A percentile compares a stretch with the other conserved stretches of the same genome.
These are phyloP conservation scores for Tylopilus felleus DNA, from an alignment of 768 basidiomycete genomes.

Conservation along the genomic window DNA sequence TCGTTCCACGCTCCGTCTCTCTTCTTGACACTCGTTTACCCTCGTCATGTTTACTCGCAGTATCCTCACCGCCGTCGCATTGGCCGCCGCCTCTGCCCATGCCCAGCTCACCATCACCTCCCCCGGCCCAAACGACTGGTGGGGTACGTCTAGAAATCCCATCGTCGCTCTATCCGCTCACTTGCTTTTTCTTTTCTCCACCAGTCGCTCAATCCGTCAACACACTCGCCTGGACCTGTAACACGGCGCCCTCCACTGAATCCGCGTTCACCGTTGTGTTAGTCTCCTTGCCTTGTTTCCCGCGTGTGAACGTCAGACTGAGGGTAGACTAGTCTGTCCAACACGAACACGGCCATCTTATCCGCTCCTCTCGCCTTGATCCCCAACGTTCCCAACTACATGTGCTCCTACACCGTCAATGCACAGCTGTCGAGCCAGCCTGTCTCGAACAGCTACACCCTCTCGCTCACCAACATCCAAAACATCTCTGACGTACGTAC, in stretches of 20 bases:
- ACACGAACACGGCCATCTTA: slow-evolving; percentile 41
- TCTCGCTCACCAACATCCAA: slow-evolving; percentile 47
- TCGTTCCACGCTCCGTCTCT: slow-evolving; percentile 12
- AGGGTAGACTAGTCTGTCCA: slow-evolving; percentile 39
- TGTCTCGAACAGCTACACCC: slow-evolving; percentile 45
- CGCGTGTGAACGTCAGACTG: slow-evolving; percentile 6
- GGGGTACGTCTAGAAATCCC: slow-evolving; percentile 46
- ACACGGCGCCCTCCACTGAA: slow-evolving; percentile 29
- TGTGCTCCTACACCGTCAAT: slow-evolving; percentile 56
- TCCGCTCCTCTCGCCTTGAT: slow-evolving; percentile 40
- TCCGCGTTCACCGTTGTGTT: slow-evolving; percentile 48
- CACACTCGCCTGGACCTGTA: slow-evolving; percentile 58
- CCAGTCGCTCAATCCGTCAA: slow-evolving; percentile 58
- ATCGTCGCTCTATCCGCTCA: not conserved
- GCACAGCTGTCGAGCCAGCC: slow-evolving; percentile 41
- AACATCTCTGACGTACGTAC: slow-evolving; percentile 53
- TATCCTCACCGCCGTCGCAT: slow-evolving; percentile 37
- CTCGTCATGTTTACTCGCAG: slow-evolving; percentile 33
- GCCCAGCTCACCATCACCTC: slow-evolving; percentile 44
- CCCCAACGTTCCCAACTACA: slow-evolving; percentile 49
- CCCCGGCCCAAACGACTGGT: slow-evolving; percentile 51
- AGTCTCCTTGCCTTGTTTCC: not conserved
- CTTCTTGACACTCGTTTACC: slow-evolving; percentile 13
- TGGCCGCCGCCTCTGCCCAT: slow-evolving; percentile 33
- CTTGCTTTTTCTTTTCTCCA: not conserved